phyloP scores from a whole-genome alignment of 169 alveolate genomes.

The Toxoplasma gondii region DNA sequence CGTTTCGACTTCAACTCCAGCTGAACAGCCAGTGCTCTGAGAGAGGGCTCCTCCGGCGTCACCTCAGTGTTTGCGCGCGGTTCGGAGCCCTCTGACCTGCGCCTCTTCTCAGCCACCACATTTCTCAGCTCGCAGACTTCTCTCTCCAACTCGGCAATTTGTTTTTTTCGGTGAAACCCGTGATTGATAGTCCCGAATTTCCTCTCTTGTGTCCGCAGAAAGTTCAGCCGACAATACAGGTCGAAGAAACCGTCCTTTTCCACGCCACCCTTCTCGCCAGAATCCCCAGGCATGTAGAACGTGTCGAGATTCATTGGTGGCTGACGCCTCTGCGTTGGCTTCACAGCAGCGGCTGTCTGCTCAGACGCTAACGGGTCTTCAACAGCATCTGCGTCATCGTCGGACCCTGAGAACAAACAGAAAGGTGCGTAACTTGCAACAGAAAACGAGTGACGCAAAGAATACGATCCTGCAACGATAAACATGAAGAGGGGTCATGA shows the following conservation, averaged over 20 bases:
- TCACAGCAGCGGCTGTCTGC: not conserved
- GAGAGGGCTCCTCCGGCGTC: not conserved
- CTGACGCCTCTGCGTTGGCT: not conserved
- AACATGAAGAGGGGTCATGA: no score
- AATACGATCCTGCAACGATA: no score
- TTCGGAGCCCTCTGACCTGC: not conserved
- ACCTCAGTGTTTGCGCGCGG: not conserved
- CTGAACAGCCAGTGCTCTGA: not conserved
- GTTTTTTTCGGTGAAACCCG: not conserved
- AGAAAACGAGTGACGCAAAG: no score
- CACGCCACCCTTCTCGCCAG: not conserved
- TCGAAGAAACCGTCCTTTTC: constrained; percentile 25
- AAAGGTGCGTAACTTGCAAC: no score
- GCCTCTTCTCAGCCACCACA: not conserved
- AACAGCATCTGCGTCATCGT: not conserved
- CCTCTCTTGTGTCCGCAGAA: not conserved
- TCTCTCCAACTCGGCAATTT: not conserved
- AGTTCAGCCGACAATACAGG: constrained; percentile 15
- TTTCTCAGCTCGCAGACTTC: not conserved
- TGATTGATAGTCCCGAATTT: not conserved
- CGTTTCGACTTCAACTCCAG: not conserved
- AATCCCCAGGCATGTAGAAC: not conserved
- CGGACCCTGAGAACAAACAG: constrained; percentile 1
- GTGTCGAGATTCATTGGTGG: constrained; percentile 24
- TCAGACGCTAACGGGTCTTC: not conserved